Conservation (phyloP, 106 monocot species). For the Apostasia shenzhenica region DNA sequence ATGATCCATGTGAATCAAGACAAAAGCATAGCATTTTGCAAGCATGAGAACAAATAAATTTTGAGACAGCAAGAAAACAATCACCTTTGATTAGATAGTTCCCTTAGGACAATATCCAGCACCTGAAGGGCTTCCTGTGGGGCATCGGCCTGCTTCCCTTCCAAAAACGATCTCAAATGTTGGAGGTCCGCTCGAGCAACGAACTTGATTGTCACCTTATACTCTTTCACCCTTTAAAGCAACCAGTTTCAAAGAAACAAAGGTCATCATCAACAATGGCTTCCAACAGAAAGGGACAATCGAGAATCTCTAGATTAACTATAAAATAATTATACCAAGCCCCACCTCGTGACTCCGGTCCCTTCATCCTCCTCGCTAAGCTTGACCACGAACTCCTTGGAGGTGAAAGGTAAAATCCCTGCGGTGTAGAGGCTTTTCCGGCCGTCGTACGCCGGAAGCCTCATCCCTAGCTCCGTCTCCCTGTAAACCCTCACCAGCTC, state of each 20-base stretch:
- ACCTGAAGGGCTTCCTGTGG: slow-evolving; percentile 74
- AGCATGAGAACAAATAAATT: background rate
- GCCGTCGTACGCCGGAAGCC: slow-evolving; percentile 86
- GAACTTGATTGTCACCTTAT: slow-evolving; percentile 69
- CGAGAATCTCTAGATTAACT: background rate
- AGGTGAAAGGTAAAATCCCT: slow-evolving; percentile 58
- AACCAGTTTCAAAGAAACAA: background rate
- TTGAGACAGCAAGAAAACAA: background rate
- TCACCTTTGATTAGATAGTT: slow-evolving; percentile 74
- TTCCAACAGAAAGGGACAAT: slow-evolving; percentile 5
- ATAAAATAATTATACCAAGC: background rate
- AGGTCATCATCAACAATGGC: background rate
- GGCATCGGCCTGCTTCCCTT: slow-evolving; percentile 56
- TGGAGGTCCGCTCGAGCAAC: slow-evolving; percentile 68
- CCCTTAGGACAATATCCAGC: slow-evolving; percentile 70
- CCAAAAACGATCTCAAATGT: slow-evolving; percentile 58
- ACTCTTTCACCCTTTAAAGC: slow-evolving; percentile 54
- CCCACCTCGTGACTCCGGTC: slow-evolving; percentile 24
- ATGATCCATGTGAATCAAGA: background rate
- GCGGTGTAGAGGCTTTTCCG: slow-evolving; percentile 83
- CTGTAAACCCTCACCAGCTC: slow-evolving; percentile 66
- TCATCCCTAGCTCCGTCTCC: slow-evolving; percentile 58
- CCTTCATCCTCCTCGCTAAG: slow-evolving; percentile 54
- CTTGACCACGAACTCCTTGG: slow-evolving; percentile 62
- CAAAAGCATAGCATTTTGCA: background rate